Conservation (phyloP, 2,329 filamentous ascomycete genomes). For the Rachicladosporium sp. region DNA sequence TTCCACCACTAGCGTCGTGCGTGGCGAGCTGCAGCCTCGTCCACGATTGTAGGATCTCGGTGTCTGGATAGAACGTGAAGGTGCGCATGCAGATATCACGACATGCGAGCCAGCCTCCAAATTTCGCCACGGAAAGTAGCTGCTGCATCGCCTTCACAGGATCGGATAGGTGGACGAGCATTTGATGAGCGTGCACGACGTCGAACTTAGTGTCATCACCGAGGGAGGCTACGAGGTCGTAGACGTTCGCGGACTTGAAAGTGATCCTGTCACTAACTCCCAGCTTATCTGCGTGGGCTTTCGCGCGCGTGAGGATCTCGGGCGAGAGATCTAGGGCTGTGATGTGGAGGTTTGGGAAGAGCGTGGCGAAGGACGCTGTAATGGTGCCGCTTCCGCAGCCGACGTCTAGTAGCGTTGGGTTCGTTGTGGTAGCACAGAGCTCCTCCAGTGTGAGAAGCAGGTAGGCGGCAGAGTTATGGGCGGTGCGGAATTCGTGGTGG, state of each 20-base stretch:
- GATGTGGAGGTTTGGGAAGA: constrained; percentile 31
- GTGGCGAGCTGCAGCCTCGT: constrained; percentile 24
- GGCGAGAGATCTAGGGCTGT: constrained; percentile 34
- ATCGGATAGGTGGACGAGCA: constrained; percentile 43
- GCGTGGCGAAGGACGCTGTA: constrained; percentile 30
- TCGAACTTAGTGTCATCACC: constrained; percentile 40
- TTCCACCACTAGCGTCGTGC: constrained; percentile 17
- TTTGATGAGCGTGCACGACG: constrained; percentile 47
- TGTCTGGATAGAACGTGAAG: constrained; percentile 25
- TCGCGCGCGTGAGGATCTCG: constrained; percentile 30
- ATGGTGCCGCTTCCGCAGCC: constrained; percentile 40
- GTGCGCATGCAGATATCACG: constrained; percentile 30
- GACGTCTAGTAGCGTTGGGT: constrained; percentile 32
- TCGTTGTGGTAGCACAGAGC: constrained; percentile 13
- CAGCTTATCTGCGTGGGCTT: constrained; percentile 23
- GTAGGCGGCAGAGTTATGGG: constrained; percentile 29
- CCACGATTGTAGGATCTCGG: constrained; percentile 23
- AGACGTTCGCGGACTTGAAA: constrained; percentile 25
- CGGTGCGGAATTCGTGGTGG: constrained; percentile 34
- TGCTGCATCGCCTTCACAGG: constrained; percentile 39
- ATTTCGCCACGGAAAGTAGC: constrained; percentile 42
- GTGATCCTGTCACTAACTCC: constrained; percentile 27
- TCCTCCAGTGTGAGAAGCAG: constrained; percentile 20
- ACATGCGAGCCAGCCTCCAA: constrained; percentile 40
- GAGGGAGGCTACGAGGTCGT: constrained; percentile 22